phyloP scores from a whole-genome alignment of 176 grass and related monocot species.

The Carex parvula region DNA sequence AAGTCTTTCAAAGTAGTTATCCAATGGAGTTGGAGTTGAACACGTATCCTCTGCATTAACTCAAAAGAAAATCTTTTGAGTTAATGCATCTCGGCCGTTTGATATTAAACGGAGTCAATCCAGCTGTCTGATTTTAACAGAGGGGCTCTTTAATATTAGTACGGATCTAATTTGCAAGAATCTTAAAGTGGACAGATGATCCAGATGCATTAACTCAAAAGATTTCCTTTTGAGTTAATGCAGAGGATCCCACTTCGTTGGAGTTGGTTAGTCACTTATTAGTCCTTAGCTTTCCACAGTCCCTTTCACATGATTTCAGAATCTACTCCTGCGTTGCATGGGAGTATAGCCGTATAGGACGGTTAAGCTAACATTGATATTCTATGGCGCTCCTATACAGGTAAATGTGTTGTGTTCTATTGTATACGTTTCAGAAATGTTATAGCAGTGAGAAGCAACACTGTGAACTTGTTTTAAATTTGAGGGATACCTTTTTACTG shows the following conservation, averaged over 20 bases:
- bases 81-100: too few species aligned
- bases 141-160: too few species aligned
- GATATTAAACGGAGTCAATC: too few species aligned
- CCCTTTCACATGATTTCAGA: slow-evolving; percentile 1
- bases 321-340: not conserved
- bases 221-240: too few species aligned
- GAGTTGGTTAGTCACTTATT: not conserved
- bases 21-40: not conserved
- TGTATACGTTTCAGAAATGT: not conserved
- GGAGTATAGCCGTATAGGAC: not conserved
- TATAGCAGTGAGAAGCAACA: not conserved
- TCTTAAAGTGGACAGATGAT: too few species aligned
- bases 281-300: not conserved
- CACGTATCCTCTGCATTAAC: too few species aligned
- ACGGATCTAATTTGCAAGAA: too few species aligned
- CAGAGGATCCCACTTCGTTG: too few species aligned
- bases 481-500: not conserved
- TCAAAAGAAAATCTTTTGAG: too few species aligned
- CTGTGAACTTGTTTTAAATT: not conserved
- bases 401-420: not conserved
- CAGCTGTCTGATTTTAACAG: too few species aligned
- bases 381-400: not conserved
- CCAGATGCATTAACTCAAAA: too few species aligned
- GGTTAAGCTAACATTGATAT: not conserved
- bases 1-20: not conserved